These are phyloP conservation scores for Ophiostoma sp. DNA, from an alignment of 2,329 filamentous ascomycete genomes.

Conservation along the genomic window DNA sequence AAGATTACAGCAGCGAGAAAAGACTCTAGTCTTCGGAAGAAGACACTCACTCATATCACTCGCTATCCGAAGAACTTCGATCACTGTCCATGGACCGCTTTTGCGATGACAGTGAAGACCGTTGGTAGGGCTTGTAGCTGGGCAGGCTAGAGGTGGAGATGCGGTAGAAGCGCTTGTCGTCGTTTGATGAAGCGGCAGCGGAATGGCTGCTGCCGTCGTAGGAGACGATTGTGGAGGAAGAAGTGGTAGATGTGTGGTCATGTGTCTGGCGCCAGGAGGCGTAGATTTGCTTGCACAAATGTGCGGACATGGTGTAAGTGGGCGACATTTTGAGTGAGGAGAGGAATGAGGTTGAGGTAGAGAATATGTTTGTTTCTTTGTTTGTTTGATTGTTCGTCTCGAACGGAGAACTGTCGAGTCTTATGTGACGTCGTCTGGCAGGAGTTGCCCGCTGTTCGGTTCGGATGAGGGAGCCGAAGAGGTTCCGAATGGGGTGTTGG, in stretches of 20 bases:
- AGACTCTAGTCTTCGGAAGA: background rate
- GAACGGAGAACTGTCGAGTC: background rate
- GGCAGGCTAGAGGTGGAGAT: conserved; percentile 28
- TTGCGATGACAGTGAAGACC: conserved; percentile 21
- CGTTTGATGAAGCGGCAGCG: background rate
- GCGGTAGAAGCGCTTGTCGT: conserved; percentile 17
- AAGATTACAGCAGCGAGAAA: background rate
- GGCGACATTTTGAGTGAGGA: conserved; percentile 48
- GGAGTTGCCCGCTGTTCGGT: background rate
- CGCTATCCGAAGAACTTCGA: conserved; percentile 40
- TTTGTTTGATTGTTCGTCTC: background rate
- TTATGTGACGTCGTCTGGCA: background rate
- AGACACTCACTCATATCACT: background rate
- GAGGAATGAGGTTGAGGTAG: conserved; percentile 20
- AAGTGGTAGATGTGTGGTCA: conserved; percentile 35
- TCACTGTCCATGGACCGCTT: conserved; percentile 53
- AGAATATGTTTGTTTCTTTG: background rate
- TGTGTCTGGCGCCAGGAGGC: conserved; percentile 57
- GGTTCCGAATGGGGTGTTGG: conserved; percentile 2
- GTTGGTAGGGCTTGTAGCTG: conserved; percentile 23
- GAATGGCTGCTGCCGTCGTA: conserved; percentile 29
- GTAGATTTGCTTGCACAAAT: conserved; percentile 61
- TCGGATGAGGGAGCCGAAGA: background rate
- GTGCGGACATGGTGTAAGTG: conserved; percentile 62
- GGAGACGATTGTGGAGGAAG: conserved; percentile 35